phyloP scores from a whole-genome alignment of 169 alveolate species.

The Cryptosporidium viatorum region DNA sequence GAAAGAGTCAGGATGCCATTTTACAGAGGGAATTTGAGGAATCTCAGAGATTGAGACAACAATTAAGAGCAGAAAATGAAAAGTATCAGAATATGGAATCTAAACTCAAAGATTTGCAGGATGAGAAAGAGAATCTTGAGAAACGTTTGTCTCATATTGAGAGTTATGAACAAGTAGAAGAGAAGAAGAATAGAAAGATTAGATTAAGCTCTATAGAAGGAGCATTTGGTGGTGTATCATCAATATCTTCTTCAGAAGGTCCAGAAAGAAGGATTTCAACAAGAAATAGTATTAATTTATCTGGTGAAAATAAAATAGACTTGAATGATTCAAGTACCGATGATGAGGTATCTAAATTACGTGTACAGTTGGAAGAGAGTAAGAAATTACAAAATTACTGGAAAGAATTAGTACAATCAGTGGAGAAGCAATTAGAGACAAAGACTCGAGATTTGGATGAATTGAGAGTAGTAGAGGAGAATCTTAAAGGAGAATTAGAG shows the following conservation, averaged over 20 bases:
- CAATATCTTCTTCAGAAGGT: not conserved
- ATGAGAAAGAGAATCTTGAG: not conserved
- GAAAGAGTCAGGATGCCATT: conserved; percentile 57
- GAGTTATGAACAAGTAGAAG: not conserved
- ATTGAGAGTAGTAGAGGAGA: conserved; percentile 11
- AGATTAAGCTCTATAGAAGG: not conserved
- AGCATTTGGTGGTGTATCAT: too few species aligned
- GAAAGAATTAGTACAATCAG: conserved; percentile 61
- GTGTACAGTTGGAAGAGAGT: conserved; percentile 44
- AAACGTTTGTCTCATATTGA: not conserved
- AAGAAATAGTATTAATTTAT: not conserved
- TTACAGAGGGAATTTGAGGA: conserved; percentile 74
- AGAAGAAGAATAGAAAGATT: not conserved
- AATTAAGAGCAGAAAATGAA: conserved; percentile 27
- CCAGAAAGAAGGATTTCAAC: not conserved
- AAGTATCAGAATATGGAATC: conserved; percentile 4
- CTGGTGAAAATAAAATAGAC: not conserved
- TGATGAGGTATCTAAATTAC: not conserved
- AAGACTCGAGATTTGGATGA: conserved; percentile 30
- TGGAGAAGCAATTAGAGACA: conserved; percentile 62
- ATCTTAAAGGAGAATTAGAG: conserved; percentile 3
- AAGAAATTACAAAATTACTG: conserved; percentile 52
- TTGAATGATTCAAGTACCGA: not conserved
- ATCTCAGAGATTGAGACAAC: conserved; percentile 56
- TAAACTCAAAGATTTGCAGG: conserved; percentile 5